phyloP scores from a whole-genome alignment of 441 rosid genomes.

The Hura crepitans region DNA sequence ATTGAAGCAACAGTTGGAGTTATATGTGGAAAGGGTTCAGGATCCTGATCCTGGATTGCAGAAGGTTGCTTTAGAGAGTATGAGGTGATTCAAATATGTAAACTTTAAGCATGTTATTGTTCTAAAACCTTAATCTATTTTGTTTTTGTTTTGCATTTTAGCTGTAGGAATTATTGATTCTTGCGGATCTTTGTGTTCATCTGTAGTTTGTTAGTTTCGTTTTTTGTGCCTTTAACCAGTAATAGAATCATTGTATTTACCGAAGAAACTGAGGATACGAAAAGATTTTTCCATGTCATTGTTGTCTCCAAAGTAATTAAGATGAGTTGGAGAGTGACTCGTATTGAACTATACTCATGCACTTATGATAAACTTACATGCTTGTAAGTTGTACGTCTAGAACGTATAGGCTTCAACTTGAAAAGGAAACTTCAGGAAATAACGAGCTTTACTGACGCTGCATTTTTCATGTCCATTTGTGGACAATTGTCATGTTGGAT shows the following conservation, averaged over 20 bases:
- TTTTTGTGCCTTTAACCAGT: background rate
- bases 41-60: constrained; percentile 81
- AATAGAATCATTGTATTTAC: background rate
- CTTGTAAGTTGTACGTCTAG: background rate
- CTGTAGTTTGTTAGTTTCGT: background rate
- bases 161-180: background rate
- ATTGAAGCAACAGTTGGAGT: constrained; percentile 83
- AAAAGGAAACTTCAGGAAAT: background rate
- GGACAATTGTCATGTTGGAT: background rate
- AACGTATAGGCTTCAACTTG: background rate
- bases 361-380: background rate
- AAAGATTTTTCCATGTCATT: background rate
- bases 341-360: background rate
- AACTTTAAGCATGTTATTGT: background rate
- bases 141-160: background rate
- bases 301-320: background rate
- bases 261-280: background rate
- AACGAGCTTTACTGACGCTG: background rate
- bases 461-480: background rate
- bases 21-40: constrained; percentile 89
- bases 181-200: background rate
- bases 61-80: constrained; percentile 82
- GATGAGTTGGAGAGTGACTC: background rate
- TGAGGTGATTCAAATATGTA: constrained; percentile 52
- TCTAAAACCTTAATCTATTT: background rate